phyloP scores from a whole-genome alignment of 2,329 filamentous ascomycete genomes.

The Magnaporthiopsis poae region DNA sequence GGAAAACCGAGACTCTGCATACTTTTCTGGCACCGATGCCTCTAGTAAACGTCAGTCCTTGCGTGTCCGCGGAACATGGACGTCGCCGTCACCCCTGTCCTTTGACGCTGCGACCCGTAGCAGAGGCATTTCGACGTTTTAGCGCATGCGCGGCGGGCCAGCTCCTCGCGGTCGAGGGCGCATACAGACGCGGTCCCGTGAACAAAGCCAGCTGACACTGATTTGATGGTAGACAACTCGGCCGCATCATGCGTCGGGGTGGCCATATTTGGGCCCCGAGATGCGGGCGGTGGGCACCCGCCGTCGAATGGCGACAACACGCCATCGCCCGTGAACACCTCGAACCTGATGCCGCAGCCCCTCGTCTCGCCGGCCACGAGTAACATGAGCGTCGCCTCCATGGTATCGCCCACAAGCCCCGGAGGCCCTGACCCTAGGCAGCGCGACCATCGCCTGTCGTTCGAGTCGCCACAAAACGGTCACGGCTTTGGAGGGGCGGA shows the following conservation, averaged over 20 bases:
- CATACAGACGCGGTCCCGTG: neutral
- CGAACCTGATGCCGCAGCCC: constrained; percentile 40
- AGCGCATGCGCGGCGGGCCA: neutral
- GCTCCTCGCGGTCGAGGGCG: neutral
- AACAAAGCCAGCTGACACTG: neutral
- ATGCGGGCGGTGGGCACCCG: constrained; percentile 8
- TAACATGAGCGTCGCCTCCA: constrained; percentile 57
- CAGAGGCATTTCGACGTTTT: neutral
- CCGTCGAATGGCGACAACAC: constrained; percentile 42
- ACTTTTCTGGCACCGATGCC: constrained; percentile 38
- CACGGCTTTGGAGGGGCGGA: constrained; percentile 24
- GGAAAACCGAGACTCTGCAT: constrained; percentile 42
- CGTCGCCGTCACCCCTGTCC: too few species aligned
- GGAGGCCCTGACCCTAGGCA: constrained; percentile 33
- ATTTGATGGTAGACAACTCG: constrained; percentile 30
- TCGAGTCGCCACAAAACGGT: constrained; percentile 29
- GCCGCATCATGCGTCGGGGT: constrained; percentile 34
- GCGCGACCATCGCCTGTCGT: constrained; percentile 31
- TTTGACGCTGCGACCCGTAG: neutral
- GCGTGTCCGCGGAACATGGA: neutral
- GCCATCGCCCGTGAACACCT: constrained; percentile 45
- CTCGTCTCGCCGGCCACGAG: constrained; percentile 46
- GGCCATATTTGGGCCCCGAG: constrained; percentile 26
- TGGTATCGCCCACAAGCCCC: constrained; percentile 51
- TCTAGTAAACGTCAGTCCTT: constrained; percentile 40